These are phyloP conservation scores for Arabidopsis lyrata DNA, from an alignment of 441 rosid genomes.

Conservation along the genomic window DNA sequence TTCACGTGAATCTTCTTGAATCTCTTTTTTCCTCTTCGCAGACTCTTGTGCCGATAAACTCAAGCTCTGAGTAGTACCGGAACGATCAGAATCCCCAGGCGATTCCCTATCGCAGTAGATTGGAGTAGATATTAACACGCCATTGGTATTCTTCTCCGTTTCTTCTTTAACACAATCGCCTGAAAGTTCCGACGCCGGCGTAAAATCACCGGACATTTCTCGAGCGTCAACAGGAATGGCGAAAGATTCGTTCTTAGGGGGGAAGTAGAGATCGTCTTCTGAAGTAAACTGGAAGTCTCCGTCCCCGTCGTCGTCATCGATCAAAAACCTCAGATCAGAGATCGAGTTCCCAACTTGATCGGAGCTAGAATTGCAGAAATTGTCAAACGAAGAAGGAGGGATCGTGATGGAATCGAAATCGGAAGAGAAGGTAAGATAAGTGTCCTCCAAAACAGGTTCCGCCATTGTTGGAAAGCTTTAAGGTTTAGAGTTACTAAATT, in stretches of 20 bases:
- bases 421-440: not conserved
- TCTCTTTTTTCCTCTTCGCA: constrained; percentile 75
- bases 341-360: constrained; percentile 45
- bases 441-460: constrained; percentile 16
- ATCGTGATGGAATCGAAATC: constrained; percentile 55
- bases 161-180: constrained; percentile 39
- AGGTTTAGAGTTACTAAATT: constrained; percentile 33
- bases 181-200: constrained; percentile 44
- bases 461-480: constrained; percentile 29
- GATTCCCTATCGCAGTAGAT: constrained; percentile 44
- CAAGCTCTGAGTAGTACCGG: constrained; percentile 42
- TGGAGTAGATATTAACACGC: constrained; percentile 12
- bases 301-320: constrained; percentile 22
- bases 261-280: constrained; percentile 60
- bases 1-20: constrained; percentile 52
- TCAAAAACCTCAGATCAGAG: constrained; percentile 60
- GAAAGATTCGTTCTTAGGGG: constrained; percentile 58
- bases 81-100: constrained; percentile 28
- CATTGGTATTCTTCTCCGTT: constrained; percentile 35
- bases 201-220: constrained; percentile 32
- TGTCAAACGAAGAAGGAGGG: constrained; percentile 50
- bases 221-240: constrained; percentile 38
- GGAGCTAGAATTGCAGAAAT: constrained; percentile 50
- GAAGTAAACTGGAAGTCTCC: constrained; percentile 63
- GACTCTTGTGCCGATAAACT: not conserved